Evolutionary conservation across 163 green algal species (phyloP), one percentile per base, ranked within the genome.

Genomic region (Chlorella variabilis): DNA sequence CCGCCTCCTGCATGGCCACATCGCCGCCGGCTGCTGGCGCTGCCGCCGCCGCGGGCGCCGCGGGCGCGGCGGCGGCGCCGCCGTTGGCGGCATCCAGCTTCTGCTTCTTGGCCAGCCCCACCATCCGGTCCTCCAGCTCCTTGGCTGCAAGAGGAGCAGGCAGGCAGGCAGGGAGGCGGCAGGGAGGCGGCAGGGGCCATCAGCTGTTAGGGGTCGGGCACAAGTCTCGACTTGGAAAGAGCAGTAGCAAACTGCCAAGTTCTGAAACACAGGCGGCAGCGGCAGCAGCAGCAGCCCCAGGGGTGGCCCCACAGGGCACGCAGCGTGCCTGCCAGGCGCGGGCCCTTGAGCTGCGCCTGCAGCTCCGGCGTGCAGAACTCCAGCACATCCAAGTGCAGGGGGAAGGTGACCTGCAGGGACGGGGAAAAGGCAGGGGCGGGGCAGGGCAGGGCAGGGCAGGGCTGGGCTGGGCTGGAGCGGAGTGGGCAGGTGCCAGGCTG

Each of bases 351-450:
- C 83, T 91, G 51, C 82, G 90, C 74, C 68, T 98, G 90, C 33
- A 97, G 85, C 79, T 94, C 91, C 0, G 89, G 77, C 1, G 83
- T 91, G 91, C 95, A 98, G 80, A 98, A 97, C n/a, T 99, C 95
- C 68, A 94, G 98, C 21, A 93, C 62, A 82, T 99, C 97, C 33
- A 99, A 88, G 81, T 95, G 75, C 31, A 97, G 33, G 1, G 95
- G 93, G 85, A 97, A 99, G 27, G 83, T 86, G 29, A 99, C 94
- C 91, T 96, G 89, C 71, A 85, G 20, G 25, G 20, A 29, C 21
- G 45, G 4, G 25, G 48, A 17, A 9, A 61, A n/a, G 11, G 13
- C 41, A 41, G 27, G 59, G 59, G 21, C 4, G 13, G 21, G 8
- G n/a, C 3, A 17, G 59, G 21, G 59, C n/a, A n/a, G n/a, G n/a